Evolutionary conservation across 2,329 filamentous ascomycete species (phyloP).

Genomic region (Cladosporium sp.): DNA sequence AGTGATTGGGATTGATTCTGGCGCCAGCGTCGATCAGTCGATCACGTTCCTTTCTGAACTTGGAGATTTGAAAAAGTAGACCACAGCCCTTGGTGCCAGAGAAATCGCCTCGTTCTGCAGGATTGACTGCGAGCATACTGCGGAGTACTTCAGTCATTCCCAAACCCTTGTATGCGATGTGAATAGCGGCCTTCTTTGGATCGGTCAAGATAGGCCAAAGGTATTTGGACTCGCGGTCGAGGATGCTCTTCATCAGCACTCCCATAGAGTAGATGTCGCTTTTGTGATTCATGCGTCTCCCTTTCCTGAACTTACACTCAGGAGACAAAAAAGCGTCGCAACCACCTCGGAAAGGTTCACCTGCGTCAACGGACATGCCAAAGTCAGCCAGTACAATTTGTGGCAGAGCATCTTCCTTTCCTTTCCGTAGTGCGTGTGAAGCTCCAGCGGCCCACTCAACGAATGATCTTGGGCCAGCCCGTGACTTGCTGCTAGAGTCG

Average conservation of each 20-base stretch:
- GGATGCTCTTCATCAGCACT: neutral
- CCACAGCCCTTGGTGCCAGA: neutral
- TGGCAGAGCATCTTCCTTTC: neutral
- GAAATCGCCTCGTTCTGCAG: neutral
- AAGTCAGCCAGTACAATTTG: slow-evolving; percentile 3
- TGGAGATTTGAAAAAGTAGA: neutral
- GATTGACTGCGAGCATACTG: neutral
- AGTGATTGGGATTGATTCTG: too few species aligned
- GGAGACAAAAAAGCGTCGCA: neutral
- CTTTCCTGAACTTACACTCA: neutral
- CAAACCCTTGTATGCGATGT: neutral
- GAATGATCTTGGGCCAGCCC: too few species aligned
- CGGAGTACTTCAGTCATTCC: neutral
- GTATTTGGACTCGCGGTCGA: neutral
- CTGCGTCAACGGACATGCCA: neutral
- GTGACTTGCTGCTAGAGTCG: too few species aligned
- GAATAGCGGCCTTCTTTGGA: neutral
- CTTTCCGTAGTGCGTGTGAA: too few species aligned
- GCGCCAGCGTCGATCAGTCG: neutral
- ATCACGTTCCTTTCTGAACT: neutral
- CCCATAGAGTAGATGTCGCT: slow-evolving; percentile 3
- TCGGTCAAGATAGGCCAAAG: neutral
- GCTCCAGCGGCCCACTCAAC: too few species aligned
- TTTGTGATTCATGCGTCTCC: neutral
- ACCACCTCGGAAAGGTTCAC: neutral